Evolutionary conservation across 164 flowering plant species (phyloP).

Genomic region (Buxus sempervirens): DNA sequence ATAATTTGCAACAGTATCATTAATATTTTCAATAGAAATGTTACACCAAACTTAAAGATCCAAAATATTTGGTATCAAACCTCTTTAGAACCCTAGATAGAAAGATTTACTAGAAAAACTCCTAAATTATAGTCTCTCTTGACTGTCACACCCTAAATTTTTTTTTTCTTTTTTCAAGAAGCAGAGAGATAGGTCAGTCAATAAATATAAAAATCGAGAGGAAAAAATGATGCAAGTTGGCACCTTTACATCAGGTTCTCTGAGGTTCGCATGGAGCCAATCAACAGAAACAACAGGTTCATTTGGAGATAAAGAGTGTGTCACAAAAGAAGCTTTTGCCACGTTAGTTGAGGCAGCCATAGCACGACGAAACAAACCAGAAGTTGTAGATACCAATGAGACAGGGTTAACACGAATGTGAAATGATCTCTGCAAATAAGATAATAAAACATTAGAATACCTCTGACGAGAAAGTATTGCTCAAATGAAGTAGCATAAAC

Average conservation of each 20-base stretch:
- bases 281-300: conserved; percentile 97
- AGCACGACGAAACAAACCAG: conserved; percentile 19
- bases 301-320: conserved; percentile 44
- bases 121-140: no score
- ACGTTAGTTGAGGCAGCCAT: conserved; percentile 42
- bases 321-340: conserved; percentile 36
- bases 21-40: no score
- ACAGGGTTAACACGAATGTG: conserved; percentile 18
- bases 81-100: no score
- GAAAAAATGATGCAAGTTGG: background rate
- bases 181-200: background rate
- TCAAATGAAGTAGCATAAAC: background rate
- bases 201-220: background rate
- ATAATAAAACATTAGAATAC: background rate
- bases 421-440: conserved; percentile 48
- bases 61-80: no score
- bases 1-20: no score
- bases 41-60: no score
- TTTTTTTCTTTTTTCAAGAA: no score
- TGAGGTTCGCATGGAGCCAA: conserved; percentile 85
- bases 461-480: background rate
- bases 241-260: conserved; percentile 85
- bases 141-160: no score
- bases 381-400: conserved; percentile 18
- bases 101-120: no score